Base-by-base conservation (phyloP, 257 asterid genomes). In the Rubia yunnanensis region DNA sequence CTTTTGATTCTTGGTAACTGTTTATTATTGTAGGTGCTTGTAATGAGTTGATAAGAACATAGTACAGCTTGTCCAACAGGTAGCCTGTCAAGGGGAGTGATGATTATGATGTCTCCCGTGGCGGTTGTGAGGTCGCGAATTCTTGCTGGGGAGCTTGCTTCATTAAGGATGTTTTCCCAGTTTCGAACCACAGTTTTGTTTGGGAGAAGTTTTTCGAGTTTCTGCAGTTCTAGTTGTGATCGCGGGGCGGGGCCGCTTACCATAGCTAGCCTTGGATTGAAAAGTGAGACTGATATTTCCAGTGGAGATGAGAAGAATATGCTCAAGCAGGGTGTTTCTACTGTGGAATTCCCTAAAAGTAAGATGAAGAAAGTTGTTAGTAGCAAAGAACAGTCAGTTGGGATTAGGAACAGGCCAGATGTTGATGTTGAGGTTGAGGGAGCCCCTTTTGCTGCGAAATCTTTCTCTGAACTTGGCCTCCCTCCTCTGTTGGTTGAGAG, bases 381-480 rank as follows among this genome's bases (percentile, higher is more conserved):
- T 50, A 73, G 58, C 60, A 83, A 66, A 66, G 54, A 62, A 46
- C 75, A 63, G 70, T 38, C 67, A 20, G 62, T 64, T 55, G 73
- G 63, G 61, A 75, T 64, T 73, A 84, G 70, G 72, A 85, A 72
- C 46, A 60, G 76, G 58, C 73, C 72, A 57, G 94, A 84, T 58
- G 5, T 76, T 44, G 4, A 44, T 44, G 22, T 14, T 44, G 52
- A 44, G 52, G 20, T 44, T 58, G 83, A 72, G 67, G 78, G 79
- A 14, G 97, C 80, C 67, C 96, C 95, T 22, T 92, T 89, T 73
- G 85, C 96, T 49, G 95, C 89, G 2, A 54, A 84, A 67, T 82
- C 94, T 11, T 94, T 94, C 79, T 80, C 91, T 5, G 99, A 90
- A 81, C 94, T 90, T 36, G 95, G 96, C 57, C 80, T 94, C 39